Evolutionary conservation across 768 basidiomycete genomes (phyloP).

Genomic region (Pleurotus salmoneostramineus): DNA sequence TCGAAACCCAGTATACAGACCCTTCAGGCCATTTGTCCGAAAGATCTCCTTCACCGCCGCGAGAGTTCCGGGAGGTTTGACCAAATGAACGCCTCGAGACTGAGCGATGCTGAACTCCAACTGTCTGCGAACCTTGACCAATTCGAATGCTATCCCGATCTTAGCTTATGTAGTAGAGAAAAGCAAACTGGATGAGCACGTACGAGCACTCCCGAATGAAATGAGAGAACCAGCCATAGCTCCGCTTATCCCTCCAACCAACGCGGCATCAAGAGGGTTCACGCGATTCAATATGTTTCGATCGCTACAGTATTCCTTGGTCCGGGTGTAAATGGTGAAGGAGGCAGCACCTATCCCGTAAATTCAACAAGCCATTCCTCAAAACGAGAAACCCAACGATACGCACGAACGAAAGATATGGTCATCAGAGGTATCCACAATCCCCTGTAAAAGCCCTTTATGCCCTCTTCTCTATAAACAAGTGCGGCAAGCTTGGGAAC

Average conservation of each 20-base stretch:
- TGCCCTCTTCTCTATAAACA: slow-evolving; percentile 82
- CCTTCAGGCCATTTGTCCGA: slow-evolving; percentile 52
- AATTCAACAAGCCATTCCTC: neutral
- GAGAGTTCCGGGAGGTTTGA: slow-evolving; percentile 73
- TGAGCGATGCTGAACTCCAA: slow-evolving; percentile 90
- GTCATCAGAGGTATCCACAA: slow-evolving; percentile 91
- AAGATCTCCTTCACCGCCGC: slow-evolving; percentile 82
- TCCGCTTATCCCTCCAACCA: slow-evolving; percentile 80
- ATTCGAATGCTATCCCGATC: slow-evolving; percentile 70
- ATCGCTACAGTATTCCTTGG: slow-evolving; percentile 69
- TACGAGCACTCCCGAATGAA: slow-evolving; percentile 85
- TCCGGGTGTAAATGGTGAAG: slow-evolving; percentile 86
- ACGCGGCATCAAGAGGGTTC: slow-evolving; percentile 63
- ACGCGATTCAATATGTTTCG: slow-evolving; percentile 56
- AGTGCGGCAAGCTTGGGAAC: slow-evolving; percentile 67
- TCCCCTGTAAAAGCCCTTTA: slow-evolving; percentile 87
- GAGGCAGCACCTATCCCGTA: slow-evolving; percentile 69
- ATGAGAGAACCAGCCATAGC: slow-evolving; percentile 88
- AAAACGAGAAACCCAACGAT: slow-evolving; percentile 5
- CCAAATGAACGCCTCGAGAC: slow-evolving; percentile 65
- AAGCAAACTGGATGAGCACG: slow-evolving; percentile 27
- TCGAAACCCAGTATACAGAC: slow-evolving; percentile 80
- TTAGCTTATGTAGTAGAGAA: neutral
- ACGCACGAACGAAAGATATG: slow-evolving; percentile 94
- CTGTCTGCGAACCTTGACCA: slow-evolving; percentile 93